A percentile compares a stretch with the other conserved stretches of the same genome.
Conservation (phyloP, 768 basidiomycete species). For the Tricholoma sp. region DNA sequence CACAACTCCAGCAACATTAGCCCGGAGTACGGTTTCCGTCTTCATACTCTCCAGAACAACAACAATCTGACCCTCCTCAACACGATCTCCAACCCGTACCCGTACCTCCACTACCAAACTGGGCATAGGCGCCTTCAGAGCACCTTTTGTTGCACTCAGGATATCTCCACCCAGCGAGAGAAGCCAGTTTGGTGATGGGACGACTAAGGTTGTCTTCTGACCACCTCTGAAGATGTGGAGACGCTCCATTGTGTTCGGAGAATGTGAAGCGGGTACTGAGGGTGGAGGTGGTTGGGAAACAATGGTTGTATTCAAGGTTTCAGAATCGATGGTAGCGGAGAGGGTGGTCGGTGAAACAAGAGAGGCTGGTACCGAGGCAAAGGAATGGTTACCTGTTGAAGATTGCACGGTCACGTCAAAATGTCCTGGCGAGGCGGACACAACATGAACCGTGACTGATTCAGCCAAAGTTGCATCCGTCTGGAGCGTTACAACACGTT, state of each 20-base stretch:
- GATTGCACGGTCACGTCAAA: conserved; percentile 51
- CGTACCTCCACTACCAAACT: conserved; percentile 86
- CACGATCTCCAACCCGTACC: conserved; percentile 69
- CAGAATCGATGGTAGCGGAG: conserved; percentile 46
- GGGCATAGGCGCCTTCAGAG: conserved; percentile 85
- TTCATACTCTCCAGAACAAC: conserved; percentile 96
- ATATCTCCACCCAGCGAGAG: conserved; percentile 59
- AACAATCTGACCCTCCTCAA: conserved; percentile 76
- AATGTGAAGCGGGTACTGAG: conserved; percentile 47
- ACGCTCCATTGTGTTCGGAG: conserved; percentile 59
- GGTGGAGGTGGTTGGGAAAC: conserved; percentile 63
- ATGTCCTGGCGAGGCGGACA: conserved; percentile 31
- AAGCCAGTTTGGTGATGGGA: conserved; percentile 71
- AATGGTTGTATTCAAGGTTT: conserved; percentile 56
- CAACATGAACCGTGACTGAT: conserved; percentile 37
- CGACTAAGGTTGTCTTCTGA: conserved; percentile 56
- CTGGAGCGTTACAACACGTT: conserved; percentile 58
- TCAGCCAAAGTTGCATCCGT: conserved; percentile 42
- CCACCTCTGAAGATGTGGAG: conserved; percentile 70
- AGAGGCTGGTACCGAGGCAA: conserved; percentile 50
- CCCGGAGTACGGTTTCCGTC: conserved; percentile 86
- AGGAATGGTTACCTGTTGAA: conserved; percentile 27
- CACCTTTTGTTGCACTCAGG: conserved; percentile 51
- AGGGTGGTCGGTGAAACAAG: conserved; percentile 51
- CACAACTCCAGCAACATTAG: conserved; percentile 64